These are phyloP conservation scores for Populus simonii DNA, from an alignment of 345 rosid species.

Conservation along the genomic window DNA sequence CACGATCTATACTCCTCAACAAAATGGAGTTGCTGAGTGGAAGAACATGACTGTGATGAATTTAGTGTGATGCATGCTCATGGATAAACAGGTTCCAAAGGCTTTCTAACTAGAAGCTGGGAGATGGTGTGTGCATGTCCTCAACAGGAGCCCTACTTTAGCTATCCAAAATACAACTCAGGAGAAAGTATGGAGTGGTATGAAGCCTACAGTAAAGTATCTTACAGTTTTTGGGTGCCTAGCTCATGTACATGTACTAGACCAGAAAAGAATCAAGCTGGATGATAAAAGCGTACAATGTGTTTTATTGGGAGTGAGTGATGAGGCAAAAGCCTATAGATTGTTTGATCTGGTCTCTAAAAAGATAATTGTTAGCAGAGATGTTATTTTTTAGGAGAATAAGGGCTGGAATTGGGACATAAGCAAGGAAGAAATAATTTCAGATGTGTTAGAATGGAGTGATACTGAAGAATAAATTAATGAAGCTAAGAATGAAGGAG, in stretches of 20 bases:
- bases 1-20: too few species aligned
- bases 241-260: not conserved
- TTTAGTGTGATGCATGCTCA: too few species aligned
- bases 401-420: not conserved
- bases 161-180: too few species aligned
- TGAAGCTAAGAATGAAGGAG: too few species aligned
- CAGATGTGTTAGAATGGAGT: not conserved
- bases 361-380: not conserved
- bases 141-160: too few species aligned
- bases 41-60: too few species aligned
- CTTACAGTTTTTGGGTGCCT: fast-evolving
- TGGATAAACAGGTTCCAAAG: too few species aligned
- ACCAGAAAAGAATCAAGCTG: not conserved
- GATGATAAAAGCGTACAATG: not conserved
- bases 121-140: too few species aligned
- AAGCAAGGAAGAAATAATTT: too few species aligned
- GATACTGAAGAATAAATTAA: not conserved
- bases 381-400: not conserved
- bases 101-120: fast-evolving
- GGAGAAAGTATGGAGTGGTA: too few species aligned
- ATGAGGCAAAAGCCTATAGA: not conserved
- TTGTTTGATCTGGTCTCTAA: not conserved
- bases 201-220: too few species aligned
- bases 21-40: too few species aligned
- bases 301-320: not conserved